A percentile compares a stretch with the other conserved stretches of the same genome.
phyloP scores from a whole-genome alignment of 495 filamentous ascomycete species.

The Penicillium crystallinum region DNA sequence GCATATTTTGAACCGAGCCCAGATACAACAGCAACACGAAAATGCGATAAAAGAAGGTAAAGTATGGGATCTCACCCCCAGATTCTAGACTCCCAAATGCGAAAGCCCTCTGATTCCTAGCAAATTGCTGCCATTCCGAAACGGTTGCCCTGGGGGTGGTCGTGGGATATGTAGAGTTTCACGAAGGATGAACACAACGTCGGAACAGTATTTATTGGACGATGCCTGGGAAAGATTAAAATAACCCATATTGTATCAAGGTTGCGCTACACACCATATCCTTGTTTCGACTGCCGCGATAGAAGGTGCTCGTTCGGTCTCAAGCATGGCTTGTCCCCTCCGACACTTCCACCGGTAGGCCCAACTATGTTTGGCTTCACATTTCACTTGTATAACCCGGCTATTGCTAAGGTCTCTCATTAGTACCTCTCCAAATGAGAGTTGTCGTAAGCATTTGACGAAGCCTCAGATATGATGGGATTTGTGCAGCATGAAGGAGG shows the following conservation, averaged over 20 bases:
- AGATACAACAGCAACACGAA: slow-evolving; percentile 2
- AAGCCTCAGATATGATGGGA: not conserved
- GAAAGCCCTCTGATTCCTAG: not conserved
- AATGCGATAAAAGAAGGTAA: slow-evolving; percentile 1
- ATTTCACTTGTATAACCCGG: not conserved
- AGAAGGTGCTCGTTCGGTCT: not conserved
- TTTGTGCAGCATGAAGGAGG: not conserved
- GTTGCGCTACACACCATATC: slow-evolving; percentile 1
- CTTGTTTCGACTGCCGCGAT: slow-evolving; percentile 3
- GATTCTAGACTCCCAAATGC: not conserved
- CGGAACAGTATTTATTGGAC: slow-evolving; percentile 18
- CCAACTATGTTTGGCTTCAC: not conserved
- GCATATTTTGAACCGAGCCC: slow-evolving; percentile 10
- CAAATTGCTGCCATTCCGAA: not conserved
- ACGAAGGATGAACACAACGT: slow-evolving; percentile 6
- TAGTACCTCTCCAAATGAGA: not conserved
- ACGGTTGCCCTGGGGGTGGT: not conserved
- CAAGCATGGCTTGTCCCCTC: slow-evolving; percentile 11
- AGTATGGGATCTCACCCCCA: not conserved
- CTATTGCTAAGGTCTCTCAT: not conserved
- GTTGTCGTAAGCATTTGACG: slow-evolving; percentile 4
- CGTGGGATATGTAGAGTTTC: not conserved
- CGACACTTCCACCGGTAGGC: slow-evolving; percentile 5
- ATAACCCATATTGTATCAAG: not conserved
- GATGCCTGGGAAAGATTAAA: slow-evolving; percentile 1